Conservation (phyloP, 768 basidiomycete species). For the Auricularia sp. region DNA sequence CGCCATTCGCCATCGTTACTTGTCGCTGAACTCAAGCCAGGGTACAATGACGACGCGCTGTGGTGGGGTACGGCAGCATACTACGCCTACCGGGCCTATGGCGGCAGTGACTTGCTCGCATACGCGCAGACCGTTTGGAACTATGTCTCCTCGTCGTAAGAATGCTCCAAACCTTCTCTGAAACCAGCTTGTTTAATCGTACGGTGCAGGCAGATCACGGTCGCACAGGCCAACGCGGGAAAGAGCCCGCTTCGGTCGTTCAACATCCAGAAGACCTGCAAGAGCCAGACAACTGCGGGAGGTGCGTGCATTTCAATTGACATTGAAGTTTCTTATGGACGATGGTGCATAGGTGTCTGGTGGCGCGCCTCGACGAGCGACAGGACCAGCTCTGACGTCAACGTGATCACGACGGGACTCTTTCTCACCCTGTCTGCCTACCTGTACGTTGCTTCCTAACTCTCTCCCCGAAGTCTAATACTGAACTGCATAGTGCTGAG, state of each 20-base stretch:
- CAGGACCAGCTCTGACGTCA: slow-evolving; percentile 21
- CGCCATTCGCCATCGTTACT: not conserved
- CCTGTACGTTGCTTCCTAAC: slow-evolving; percentile 35
- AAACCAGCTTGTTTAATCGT: not conserved
- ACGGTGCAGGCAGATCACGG: slow-evolving; percentile 31
- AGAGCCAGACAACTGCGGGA: slow-evolving; percentile 42
- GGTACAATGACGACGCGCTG: not conserved
- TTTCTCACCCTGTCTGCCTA: slow-evolving; percentile 35
- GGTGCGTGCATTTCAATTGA: slow-evolving; percentile 7
- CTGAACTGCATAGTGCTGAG: not conserved
- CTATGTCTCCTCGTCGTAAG: slow-evolving; percentile 35
- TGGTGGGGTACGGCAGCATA: slow-evolving; percentile 49
- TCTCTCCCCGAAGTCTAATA: slow-evolving; percentile 10
- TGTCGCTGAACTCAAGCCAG: not conserved
- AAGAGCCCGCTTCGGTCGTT: slow-evolving; percentile 33
- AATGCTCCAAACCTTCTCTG: slow-evolving; percentile 10
- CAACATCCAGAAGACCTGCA: slow-evolving; percentile 31
- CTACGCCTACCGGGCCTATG: slow-evolving; percentile 39
- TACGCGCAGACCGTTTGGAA: slow-evolving; percentile 41
- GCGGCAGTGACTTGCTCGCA: slow-evolving; percentile 29
- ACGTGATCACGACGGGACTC: slow-evolving; percentile 35
- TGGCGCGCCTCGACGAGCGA: slow-evolving; percentile 39
- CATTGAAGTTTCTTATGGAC: too few relatives aligned
- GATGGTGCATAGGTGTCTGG: slow-evolving; percentile 28
- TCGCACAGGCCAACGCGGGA: slow-evolving; percentile 27